phyloP scores from a whole-genome alignment of 306 rosid genomes.

The Ammopiptanthus mongolicus region DNA sequence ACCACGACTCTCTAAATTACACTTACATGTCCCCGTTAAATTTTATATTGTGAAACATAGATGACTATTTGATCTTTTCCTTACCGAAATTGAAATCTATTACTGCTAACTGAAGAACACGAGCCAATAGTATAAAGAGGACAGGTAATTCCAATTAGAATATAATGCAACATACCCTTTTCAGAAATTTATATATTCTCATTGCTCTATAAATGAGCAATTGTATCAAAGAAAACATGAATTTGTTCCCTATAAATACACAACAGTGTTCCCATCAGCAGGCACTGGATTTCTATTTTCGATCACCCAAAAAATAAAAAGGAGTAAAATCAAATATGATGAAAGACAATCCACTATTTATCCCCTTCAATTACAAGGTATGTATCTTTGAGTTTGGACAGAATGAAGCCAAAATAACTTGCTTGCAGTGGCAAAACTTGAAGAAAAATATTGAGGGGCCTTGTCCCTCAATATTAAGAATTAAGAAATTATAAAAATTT shows the following conservation, averaged over 20 bases:
- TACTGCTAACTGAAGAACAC: not conserved
- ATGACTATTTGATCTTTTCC: not conserved
- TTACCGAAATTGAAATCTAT: not conserved
- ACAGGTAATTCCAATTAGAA: not conserved
- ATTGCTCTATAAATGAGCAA: not conserved
- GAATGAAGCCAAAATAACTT: not conserved
- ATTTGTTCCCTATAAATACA: not conserved
- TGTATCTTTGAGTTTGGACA: not conserved
- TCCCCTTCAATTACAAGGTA: not conserved
- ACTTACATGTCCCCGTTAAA: not conserved
- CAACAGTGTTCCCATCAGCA: not conserved
- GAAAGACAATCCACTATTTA: not conserved
- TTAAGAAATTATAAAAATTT: too few relatives aligned
- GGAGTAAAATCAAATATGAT: not conserved
- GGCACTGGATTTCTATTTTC: not conserved
- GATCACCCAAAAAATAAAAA: not conserved
- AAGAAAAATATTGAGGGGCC: too few relatives aligned
- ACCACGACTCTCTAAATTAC: constrained; percentile 2
- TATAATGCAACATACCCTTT: not conserved
- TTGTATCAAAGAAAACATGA: not conserved
- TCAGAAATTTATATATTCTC: not conserved
- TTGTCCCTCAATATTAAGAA: too few relatives aligned
- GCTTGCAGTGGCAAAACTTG: too few relatives aligned
- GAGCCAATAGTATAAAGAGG: not conserved
- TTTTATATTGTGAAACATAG: not conserved